Base-by-base conservation (phyloP, 139 green algal species). In the Chlamydomonas eustigma region DNA sequence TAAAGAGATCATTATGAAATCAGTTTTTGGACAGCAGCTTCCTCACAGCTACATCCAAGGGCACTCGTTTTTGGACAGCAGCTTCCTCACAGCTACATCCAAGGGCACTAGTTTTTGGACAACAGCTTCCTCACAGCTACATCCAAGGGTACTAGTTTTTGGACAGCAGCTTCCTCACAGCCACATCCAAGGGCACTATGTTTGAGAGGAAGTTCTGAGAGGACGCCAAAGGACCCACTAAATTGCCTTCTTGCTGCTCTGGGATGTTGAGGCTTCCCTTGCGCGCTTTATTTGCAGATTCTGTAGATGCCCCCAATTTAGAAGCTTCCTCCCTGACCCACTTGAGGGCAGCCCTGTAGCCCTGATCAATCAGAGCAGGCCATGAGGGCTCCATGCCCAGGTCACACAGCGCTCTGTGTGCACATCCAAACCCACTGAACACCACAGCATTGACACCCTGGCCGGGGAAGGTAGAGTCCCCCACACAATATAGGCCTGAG, bases 381-480 rank as follows among this genome's bases (percentile, higher is more conserved):
- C 90, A 88, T 3, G 78, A 80, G 4, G 87, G 87, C 83, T 92
- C 81, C 73, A 85, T 81, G 5, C 92, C 93, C 36, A 93, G 74
- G 78, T 97, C 93, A 5, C 83, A 89, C 28, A 95, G 84, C 50
- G 97, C 91, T 4, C 94, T 87, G 80, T 98, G 94, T 0, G 91
- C 94, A 80, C 90, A 96, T 31, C 92, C 94, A 86, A 98, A 96
- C 39, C 92, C 94, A 31, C 84, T 93, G 71, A 98, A 98, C n/a
- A 97, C 94, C 25, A 98, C 94, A 63, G 94, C 94, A 71, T 97
- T 97, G 32, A 97, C 92, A 1, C 94, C 93, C 76, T 94, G 90
- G 0, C 94, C 94, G 0, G 94, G 94, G 87, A 98, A 98, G 12
- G 92, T 95, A 50, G 85, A 94, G 88, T 98, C 94, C 1, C 94